Evolutionary conservation across 345 rosid genomes (phyloP).

Genomic region (Isatis tinctoria): DNA sequence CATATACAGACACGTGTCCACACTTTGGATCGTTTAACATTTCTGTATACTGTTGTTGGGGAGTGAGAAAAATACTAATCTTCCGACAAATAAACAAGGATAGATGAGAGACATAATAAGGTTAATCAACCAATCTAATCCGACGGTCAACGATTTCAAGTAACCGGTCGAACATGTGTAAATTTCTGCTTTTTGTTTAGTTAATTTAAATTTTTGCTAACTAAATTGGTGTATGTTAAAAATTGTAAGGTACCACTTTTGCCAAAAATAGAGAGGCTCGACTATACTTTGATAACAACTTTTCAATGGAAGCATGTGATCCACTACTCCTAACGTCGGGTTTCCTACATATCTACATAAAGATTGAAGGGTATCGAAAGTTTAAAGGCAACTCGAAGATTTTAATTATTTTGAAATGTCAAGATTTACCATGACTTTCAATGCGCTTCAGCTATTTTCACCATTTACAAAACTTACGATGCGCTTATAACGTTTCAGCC

Average conservation of each 20-base stretch:
- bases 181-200: no score
- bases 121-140: no score
- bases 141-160: no score
- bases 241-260: neutral
- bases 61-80: neutral
- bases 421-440: neutral
- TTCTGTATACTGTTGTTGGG: neutral
- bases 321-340: neutral
- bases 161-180: no score
- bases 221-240: neutral
- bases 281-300: neutral
- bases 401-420: neutral
- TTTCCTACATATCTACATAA: neutral
- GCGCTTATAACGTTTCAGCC: neutral
- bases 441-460: neutral
- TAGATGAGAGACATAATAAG: neutral
- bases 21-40: neutral
- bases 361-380: neutral
- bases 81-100: neutral
- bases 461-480: neutral
- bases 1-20: no score
- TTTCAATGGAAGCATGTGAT: conserved; percentile 3
- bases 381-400: neutral
- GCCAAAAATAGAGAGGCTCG: neutral
- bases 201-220: no score